phyloP scores from a whole-genome alignment of 2,329 filamentous ascomycete species.

The Fusarium sp. region DNA sequence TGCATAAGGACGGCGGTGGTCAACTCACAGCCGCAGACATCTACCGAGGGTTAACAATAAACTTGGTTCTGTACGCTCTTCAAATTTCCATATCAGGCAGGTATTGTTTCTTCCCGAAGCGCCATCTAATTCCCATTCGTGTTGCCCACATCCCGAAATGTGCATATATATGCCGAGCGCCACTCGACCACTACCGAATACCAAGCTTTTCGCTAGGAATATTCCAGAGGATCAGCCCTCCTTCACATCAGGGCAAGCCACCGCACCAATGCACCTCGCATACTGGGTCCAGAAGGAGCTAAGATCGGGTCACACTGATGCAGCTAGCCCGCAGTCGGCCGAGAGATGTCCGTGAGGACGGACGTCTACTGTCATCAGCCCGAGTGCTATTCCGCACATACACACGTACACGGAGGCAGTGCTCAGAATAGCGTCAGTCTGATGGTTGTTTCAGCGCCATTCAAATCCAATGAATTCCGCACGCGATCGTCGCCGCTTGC shows the following conservation, averaged over 20 bases:
- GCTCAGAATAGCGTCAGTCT: conserved; percentile 17
- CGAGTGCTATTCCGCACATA: conserved; percentile 6
- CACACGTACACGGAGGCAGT: conserved; percentile 2
- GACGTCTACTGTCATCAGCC: conserved; percentile 3
- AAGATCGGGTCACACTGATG: background rate
- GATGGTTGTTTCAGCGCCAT: background rate
- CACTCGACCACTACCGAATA: conserved; percentile 34
- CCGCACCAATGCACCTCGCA: conserved; percentile 9
- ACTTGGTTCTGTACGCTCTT: conserved; percentile 14
- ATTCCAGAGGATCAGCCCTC: conserved; percentile 25
- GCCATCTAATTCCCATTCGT: conserved; percentile 6
- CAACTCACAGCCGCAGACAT: conserved; percentile 7
- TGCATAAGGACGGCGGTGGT: conserved; percentile 13
- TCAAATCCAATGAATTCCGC: conserved; percentile 9
- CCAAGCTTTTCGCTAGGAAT: conserved; percentile 38
- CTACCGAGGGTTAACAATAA: conserved; percentile 12
- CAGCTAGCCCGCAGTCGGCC: background rate
- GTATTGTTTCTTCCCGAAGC: conserved; percentile 23
- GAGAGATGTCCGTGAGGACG: background rate
- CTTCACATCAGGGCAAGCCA: background rate
- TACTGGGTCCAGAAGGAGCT: conserved; percentile 19
- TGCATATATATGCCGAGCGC: conserved; percentile 23
- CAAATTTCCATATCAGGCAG: conserved; percentile 32
- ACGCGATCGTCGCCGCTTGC: background rate
- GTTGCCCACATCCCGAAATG: background rate